Evolutionary conservation across 2,329 filamentous ascomycete species (phyloP).

Genomic region (Trichoderma brevicompactum): DNA sequence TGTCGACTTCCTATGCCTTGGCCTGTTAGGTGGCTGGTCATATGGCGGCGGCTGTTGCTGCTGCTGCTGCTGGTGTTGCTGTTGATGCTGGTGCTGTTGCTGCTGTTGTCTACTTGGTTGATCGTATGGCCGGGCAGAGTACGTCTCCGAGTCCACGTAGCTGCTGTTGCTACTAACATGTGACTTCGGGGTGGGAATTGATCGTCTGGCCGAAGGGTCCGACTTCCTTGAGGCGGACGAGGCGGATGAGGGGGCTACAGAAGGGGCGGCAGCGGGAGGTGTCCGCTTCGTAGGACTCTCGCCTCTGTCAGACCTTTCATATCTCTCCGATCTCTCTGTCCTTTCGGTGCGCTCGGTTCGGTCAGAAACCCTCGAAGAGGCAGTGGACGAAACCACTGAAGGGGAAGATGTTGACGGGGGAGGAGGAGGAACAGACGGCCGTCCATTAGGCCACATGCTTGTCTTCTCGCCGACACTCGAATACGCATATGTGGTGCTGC

Average conservation of each 20-base stretch:
- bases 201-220: constrained; percentile 25
- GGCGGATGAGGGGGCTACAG: constrained; percentile 21
- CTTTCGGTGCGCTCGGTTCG: constrained; percentile 7
- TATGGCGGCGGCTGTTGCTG: constrained; percentile 39
- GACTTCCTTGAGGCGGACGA: constrained; percentile 29
- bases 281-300: constrained; percentile 23
- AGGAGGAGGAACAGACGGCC: constrained; percentile 48
- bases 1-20: constrained; percentile 45
- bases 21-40: constrained; percentile 49
- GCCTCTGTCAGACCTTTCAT: constrained; percentile 6
- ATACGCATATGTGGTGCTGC: constrained; percentile 63
- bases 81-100: constrained; percentile 1
- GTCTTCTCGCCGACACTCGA: constrained; percentile 70
- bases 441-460: constrained; percentile 70
- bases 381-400: constrained; percentile 17
- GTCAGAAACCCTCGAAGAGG: constrained; percentile 20
- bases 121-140: constrained; percentile 80
- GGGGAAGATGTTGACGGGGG: constrained; percentile 34
- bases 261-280: constrained; percentile 26
- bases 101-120: constrained; percentile 34
- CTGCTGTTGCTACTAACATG: constrained; percentile 49
- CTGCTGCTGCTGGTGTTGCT: background rate
- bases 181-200: constrained; percentile 58
- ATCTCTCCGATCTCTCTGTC: constrained; percentile 6
- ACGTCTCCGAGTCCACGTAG: constrained; percentile 64